Conservation (phyloP, 192 early-diverging fungal genomes). For the Linnemannia zychae region DNA sequence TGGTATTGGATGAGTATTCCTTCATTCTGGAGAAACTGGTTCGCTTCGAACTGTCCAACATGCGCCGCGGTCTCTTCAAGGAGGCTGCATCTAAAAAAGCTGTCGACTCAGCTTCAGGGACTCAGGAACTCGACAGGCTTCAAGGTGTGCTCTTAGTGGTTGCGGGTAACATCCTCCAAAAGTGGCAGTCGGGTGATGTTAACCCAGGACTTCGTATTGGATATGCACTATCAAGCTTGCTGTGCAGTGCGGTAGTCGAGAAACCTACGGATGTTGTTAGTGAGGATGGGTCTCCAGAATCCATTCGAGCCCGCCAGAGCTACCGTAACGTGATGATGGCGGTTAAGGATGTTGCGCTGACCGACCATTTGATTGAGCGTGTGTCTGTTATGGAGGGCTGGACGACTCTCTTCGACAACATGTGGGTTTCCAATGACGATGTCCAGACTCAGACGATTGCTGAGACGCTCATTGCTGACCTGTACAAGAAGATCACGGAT, state of each 20-base stretch:
- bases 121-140: constrained; percentile 35
- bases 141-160: constrained; percentile 40
- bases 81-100: constrained; percentile 27
- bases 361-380: constrained; percentile 66
- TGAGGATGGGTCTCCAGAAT: constrained; percentile 15
- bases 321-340: constrained; percentile 63
- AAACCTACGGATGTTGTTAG: constrained; percentile 18
- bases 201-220: constrained; percentile 67
- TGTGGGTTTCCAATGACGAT: constrained; percentile 42
- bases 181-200: constrained; percentile 63
- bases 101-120: neutral
- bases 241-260: constrained; percentile 35
- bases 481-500: constrained; percentile 51
- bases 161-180: constrained; percentile 48
- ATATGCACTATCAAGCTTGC: constrained; percentile 56
- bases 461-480: constrained; percentile 47
- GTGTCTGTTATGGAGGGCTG: constrained; percentile 57
- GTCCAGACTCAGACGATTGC: constrained; percentile 24
- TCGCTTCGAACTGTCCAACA: constrained; percentile 62
- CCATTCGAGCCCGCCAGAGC: constrained; percentile 46
- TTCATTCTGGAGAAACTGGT: constrained; percentile 61
- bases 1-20: constrained; percentile 43
- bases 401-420: constrained; percentile 61
- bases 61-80: constrained; percentile 68
- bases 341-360: constrained; percentile 62